Base-by-base conservation (phyloP, 2,329 filamentous ascomycete genomes). In the Fusarium sp. region DNA sequence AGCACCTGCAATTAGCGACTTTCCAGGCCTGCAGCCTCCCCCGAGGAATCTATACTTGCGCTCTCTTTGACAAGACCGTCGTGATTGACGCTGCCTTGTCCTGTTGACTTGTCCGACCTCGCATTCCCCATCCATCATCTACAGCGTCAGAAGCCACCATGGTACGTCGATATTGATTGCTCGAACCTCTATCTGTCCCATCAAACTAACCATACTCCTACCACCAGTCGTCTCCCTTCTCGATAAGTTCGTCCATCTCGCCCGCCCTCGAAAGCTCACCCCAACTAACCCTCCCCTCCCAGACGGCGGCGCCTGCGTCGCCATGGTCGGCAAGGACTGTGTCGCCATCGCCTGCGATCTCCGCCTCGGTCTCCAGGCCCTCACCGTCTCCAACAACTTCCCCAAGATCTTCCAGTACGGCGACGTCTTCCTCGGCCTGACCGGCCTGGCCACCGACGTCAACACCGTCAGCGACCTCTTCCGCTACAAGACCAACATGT, bases 401-500 rank as follows among this genome's bases (percentile, higher is more conserved):
- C 97, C 97, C 88, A 99, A 99, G 89, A 94, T 99, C 89, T 98
- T 98, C 92, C 92, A 93, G 85, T 98, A 97, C 89, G 95, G 95
- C 81, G 94, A 96, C 71, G 94, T 97, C 80, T 98, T 97, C 86
- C 93, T 99, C 39, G 97, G 97, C 66, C 92, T 99, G 71, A 98
- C 97, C 6, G 97, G 97, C 66, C 94, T 99, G 61, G 97, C 97
- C 71, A 99, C 97, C 79, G 97, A 99, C 84, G 95, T 99, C 76
- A 91, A 91, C 76, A 98, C 96, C 78, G 96, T 99, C 78, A 94
- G 93, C 80, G 96, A 99, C 86, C 93, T 98, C 78, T 97, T 99
- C 91, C 95, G 97, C 82, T 98, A 98, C 92, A 99, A 99, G 90
- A 95, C 97, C 85, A 99, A 99, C 91, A 97, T 99, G 94, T 99